Conservation (phyloP, 2,329 filamentous ascomycete genomes). For the Aspergillus jensenii region DNA sequence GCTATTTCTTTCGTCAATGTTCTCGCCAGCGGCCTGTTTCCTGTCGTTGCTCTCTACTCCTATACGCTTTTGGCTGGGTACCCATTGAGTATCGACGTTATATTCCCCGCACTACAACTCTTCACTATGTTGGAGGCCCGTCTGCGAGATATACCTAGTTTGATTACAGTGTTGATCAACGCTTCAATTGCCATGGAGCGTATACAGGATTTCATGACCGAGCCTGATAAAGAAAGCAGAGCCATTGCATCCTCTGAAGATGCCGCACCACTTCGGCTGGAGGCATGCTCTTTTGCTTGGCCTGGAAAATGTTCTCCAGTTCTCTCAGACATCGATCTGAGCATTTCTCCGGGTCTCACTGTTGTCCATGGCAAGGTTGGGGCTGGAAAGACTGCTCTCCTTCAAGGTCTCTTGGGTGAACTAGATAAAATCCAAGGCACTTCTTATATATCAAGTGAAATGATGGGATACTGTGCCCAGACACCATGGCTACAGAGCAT, state of each 20-base stretch:
- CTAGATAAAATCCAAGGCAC: slow-evolving; percentile 54
- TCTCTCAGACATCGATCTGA: slow-evolving; percentile 54
- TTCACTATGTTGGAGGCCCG: slow-evolving; percentile 74
- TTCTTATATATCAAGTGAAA: slow-evolving; percentile 54
- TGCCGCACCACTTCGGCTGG: slow-evolving; percentile 43
- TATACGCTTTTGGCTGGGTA: slow-evolving; percentile 71
- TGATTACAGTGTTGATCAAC: slow-evolving; percentile 77
- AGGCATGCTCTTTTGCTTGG: slow-evolving; percentile 74
- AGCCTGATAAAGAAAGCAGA: slow-evolving; percentile 76
- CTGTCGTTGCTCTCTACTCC: slow-evolving; percentile 76
- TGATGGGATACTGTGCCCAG: slow-evolving; percentile 65
- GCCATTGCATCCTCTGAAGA: slow-evolving; percentile 36
- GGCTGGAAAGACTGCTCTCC: slow-evolving; percentile 61
- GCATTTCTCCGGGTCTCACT: slow-evolving; percentile 57
- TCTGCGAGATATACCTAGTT: slow-evolving; percentile 70
- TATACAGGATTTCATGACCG: slow-evolving; percentile 82
- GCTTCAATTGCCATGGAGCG: slow-evolving; percentile 78
- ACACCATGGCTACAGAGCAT: slow-evolving; percentile 69
- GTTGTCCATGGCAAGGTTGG: slow-evolving; percentile 65
- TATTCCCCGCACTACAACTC: slow-evolving; percentile 81
- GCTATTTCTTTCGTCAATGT: slow-evolving; percentile 69
- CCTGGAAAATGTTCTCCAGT: slow-evolving; percentile 64
- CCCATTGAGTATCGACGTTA: slow-evolving; percentile 73
- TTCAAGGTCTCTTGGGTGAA: slow-evolving; percentile 61
- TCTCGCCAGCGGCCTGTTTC: slow-evolving; percentile 71